Base-by-base conservation (phyloP, 257 asterid species). In the Nicotiana attenuata region DNA sequence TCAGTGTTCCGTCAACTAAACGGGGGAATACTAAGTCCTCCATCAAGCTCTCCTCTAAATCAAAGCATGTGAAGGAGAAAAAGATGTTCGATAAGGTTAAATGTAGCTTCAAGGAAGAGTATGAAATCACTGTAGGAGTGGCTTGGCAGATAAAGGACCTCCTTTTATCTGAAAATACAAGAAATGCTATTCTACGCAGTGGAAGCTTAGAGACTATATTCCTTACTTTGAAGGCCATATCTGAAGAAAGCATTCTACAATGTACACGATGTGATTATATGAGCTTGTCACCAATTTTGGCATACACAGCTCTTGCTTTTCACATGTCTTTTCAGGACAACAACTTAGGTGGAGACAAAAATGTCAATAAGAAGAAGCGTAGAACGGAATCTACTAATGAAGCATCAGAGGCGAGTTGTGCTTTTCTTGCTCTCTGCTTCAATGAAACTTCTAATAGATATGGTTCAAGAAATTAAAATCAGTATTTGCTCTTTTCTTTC, bases 111-210 rank as follows among this genome's bases (percentile, higher is more conserved):
- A 76, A 86, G 38, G 88, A 87, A 86, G 97, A 92, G 82, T 93
- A 90, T 87, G 92, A 89, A 52, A 67, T 92, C 82, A 91, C 96
- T 29, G 88, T 87, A 57, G 99, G 97, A 87, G 88, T 94, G 81
- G 90, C 99, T 82, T 94, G 98, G 98, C 99, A 94, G 90, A 88
- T 96, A 82, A 92, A 89, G 89, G 98, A 96, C 73, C 81, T 96
- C 53, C 97, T 96, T 84, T 82, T 89, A 79, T 89, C 90, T 85
- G 97, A 90, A 82, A 80, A 71, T 83, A 86, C 96, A 76, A 83
- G 97, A 76, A 83, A 90, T 81, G 88, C 91, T 31, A 77, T 96
- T 59, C 82, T 96, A 81, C 50, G 59, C 33, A 90, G 93, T 67
- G 88, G 80, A 73, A 85, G 38, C 81, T 84, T 94, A 66, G 90